Base-by-base conservation (phyloP, 192 early-diverging fungal species). In the Cladochytrium replicatum region DNA sequence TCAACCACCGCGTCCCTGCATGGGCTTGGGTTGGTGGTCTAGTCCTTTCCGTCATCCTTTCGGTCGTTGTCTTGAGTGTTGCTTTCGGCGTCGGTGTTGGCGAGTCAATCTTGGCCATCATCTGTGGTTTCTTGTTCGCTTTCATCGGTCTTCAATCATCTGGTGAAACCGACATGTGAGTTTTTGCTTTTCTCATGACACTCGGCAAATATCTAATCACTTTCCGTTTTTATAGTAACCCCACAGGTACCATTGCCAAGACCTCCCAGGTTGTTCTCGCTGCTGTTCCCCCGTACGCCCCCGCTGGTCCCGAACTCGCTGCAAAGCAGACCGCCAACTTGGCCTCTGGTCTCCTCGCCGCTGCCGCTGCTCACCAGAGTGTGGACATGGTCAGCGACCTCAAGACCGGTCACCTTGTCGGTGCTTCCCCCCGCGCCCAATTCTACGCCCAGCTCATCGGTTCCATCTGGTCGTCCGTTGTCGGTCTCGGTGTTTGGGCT, bases 181-280 rank as follows among this genome's bases (percentile, higher is more conserved):
- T 13, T 37, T 37, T 17, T 13, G 13, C 13, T 13, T 37, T 13
- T 37, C 13, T 13, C 13, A 37, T 37, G 17, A 37, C 34, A 13
- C 34, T 17, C 13, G 13, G 13, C 13, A 13, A 37, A 17, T 37
- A 13, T 13, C 34, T 37, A 17, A 17, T 17, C 13, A 37, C 34
- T 13, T 17, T 13, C 13, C 13, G 13, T 26, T 44, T n/a, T n/a
- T n/a, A n/a, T n/a, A n/a, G n/a, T 48, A 89, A 88, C 58, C 87
- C 88, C 0, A 82, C 88, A 8, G 77, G 77, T 8, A 83, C 86
- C 29, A 85, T 91, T 34, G 87, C 81, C 27, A 91, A 91, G 54
- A 78, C 87, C 22, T 83, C 81, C 21, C 89, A 91, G 62, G 77
- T 91, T 27, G 64, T 86, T 23, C 89, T 90, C 72, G 86, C 84